Base-by-base conservation (phyloP, 225 moss, liverwort and hornwort species). In the Anthoceros angustus region DNA sequence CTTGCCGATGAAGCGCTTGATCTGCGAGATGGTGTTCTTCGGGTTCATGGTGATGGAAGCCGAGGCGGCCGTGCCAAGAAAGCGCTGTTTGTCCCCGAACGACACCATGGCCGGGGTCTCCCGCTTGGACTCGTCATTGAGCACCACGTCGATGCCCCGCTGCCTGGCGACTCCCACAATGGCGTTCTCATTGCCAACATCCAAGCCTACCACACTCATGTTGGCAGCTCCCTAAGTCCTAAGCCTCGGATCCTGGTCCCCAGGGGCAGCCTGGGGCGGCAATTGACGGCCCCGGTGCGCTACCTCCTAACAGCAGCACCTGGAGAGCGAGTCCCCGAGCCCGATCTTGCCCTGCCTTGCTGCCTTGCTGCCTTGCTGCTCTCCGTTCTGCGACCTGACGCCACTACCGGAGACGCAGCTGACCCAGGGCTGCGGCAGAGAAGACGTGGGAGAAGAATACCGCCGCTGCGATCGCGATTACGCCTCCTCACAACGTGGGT, bases 51-150 rank as follows among this genome's bases (percentile, higher is more conserved):
- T 72, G n/a, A 74, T 85, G 25, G 98, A 80, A 42, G 89, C 92
- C 39, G 86, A 82, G 12, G 89, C 98, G 7, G 98, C 87, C 43
- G 81, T 92, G 20, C 98, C 98, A 43, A 92, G 85, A 42, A 87
- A 92, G 66, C 98, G 86, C 75, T 98, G 98, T 81, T 98, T 98
- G 38, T 98, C 98, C 15, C 88, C 92, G 87, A 98, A 98, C 32
- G 98, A 98, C 76, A 98, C 98, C 89, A 98, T 86, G 12, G 63
- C 92, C 25, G 98, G 98, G 12, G 98, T 98, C 87, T 98, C 98
- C 72, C 98, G 77, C 82, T 98, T 98, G 63, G 92, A 92, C 77
- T 98, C 98, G 76, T 98, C 98, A 74, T 98, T 98, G 23, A 98
- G 87, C 68, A 98, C 98, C 63, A 98, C 89, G 65, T 98, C 98